A percentile compares a stretch with the other conserved stretches of the same genome.
Evolutionary conservation across 2,329 filamentous ascomycete genomes (phyloP).

Genomic region (Ilyonectria robusta): DNA sequence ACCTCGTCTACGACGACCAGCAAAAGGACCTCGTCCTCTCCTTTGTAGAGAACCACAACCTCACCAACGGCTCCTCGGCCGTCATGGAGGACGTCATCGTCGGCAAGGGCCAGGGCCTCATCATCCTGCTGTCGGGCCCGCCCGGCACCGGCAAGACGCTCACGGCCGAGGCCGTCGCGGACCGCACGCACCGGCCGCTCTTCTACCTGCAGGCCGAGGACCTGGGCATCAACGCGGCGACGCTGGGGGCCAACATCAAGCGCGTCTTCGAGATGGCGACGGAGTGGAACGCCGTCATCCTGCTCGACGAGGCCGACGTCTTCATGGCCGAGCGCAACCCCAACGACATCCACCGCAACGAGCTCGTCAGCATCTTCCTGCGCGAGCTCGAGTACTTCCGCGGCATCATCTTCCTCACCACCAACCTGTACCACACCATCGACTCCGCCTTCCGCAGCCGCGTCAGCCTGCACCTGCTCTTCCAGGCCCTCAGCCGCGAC

Average conservation of each 20-base stretch:
- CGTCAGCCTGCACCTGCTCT: constrained; percentile 63
- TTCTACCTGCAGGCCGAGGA: constrained; percentile 63
- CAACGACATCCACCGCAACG: constrained; percentile 63
- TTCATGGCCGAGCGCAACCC: constrained; percentile 64
- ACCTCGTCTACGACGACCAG: constrained; percentile 62
- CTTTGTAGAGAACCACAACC: constrained; percentile 61
- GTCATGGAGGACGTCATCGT: constrained; percentile 58
- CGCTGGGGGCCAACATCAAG: constrained; percentile 63
- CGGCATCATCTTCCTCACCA: constrained; percentile 62
- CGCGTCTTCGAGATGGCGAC: constrained; percentile 63
- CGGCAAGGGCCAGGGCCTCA: constrained; percentile 60
- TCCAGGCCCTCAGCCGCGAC: constrained; percentile 55
- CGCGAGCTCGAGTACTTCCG: constrained; percentile 62
- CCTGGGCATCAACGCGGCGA: constrained; percentile 59
- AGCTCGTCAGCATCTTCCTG: constrained; percentile 63
- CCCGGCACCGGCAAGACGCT: constrained; percentile 64
- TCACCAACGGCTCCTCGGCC: constrained; percentile 31
- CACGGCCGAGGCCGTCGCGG: constrained; percentile 60
- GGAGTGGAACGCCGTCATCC: constrained; percentile 65
- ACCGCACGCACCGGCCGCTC: constrained; percentile 59
- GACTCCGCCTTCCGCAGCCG: constrained; percentile 62
- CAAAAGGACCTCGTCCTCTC: constrained; percentile 64
- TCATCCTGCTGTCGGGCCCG: constrained; percentile 61
- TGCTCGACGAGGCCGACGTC: constrained; percentile 69
- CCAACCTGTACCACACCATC: constrained; percentile 59